Evolutionary conservation across 1,284 basidiomycete species (phyloP), one percentile per base, ranked within the genome.

Genomic region (Pseudozyma sp.): DNA sequence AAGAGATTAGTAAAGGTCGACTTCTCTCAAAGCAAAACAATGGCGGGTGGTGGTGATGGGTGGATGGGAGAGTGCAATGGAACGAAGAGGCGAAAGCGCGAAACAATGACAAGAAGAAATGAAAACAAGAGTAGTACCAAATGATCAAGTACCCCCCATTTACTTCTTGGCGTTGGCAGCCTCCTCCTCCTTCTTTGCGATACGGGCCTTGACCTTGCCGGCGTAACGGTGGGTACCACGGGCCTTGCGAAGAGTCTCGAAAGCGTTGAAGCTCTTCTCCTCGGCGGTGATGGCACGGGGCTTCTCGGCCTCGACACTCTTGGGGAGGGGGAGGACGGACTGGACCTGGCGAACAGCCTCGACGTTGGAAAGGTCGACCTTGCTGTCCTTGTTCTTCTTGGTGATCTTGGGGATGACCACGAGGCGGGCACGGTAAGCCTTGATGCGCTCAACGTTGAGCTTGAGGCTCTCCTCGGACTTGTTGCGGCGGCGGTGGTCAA

Each of bases 401-500:
- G 52, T 79, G 70, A 83, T 77, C 75, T 80, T 92, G 86, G 96
- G 96, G 92, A 98, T 96, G 87, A 99, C 92, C 60, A 89, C 87
- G 72, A 89, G 85, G 78, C 88, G 86, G 71, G 89, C 87, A 89
- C 93, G 93, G 92, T 99, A 99, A 52, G 92, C 93, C 88, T 93
- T 91, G 87, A 99, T 89, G 85, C 96, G 90, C 88, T 96, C 94
- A 63, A 97, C 92, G 87, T 99, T 99, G 86, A 97, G 85, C 85
- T 91, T 90, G 88, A 97, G 94, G 86, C 94, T 93, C 90, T 99
- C 96, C 89, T 97, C 96, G 85, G 92, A 95, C 88, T 95, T 82
- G 89, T 97, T 97, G 87, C 94, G 91, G 89, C 97, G 91, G 87
- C 96, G 90, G 90, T 97, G 95, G 88, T 99, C 96, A 79, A 98